Evolutionary conservation across 495 filamentous ascomycete species (phyloP).

Genomic region (Hypoxylon trugodes): DNA sequence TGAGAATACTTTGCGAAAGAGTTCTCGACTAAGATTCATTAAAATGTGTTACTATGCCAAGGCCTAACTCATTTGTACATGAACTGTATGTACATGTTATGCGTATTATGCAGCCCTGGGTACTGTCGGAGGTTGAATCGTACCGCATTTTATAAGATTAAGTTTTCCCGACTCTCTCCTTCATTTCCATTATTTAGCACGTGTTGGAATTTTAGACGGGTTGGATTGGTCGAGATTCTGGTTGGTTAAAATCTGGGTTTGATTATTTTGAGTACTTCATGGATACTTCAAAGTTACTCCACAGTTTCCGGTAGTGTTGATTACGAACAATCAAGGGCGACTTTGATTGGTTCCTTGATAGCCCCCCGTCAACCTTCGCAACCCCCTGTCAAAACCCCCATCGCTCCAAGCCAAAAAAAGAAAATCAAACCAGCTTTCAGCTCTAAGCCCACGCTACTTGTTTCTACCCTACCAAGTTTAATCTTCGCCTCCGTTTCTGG

Average conservation of each 20-base stretch:
- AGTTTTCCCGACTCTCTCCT: slow-evolving; percentile 6
- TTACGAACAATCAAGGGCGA: slow-evolving; percentile 17
- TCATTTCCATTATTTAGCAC: slow-evolving; percentile 15
- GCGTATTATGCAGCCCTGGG: no score
- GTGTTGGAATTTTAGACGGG: slow-evolving; percentile 6
- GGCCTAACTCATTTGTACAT: not conserved
- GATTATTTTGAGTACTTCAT: slow-evolving; percentile 18
- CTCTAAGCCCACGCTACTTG: slow-evolving; percentile 7
- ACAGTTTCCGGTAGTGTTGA: slow-evolving; percentile 7
- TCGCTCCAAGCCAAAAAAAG: slow-evolving; percentile 32
- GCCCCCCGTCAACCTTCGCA: no score
- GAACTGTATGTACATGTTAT: not conserved
- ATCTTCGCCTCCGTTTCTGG: slow-evolving; percentile 30
- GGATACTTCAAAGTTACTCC: slow-evolving; percentile 11
- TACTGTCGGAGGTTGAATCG: no score
- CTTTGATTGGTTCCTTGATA: slow-evolving; percentile 5
- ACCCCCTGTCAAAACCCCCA: not conserved
- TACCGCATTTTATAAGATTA: slow-evolving; percentile 10
- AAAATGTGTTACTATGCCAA: not conserved
- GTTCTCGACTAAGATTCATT: slow-evolving; percentile 6
- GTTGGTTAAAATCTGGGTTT: not conserved
- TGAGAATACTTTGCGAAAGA: not conserved
- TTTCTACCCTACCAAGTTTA: no score
- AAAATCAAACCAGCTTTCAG: slow-evolving; percentile 26
- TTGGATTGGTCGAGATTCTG: slow-evolving; percentile 12